Evolutionary conservation across 805 yeast species (phyloP).

Genomic region (Candida incommunis): DNA sequence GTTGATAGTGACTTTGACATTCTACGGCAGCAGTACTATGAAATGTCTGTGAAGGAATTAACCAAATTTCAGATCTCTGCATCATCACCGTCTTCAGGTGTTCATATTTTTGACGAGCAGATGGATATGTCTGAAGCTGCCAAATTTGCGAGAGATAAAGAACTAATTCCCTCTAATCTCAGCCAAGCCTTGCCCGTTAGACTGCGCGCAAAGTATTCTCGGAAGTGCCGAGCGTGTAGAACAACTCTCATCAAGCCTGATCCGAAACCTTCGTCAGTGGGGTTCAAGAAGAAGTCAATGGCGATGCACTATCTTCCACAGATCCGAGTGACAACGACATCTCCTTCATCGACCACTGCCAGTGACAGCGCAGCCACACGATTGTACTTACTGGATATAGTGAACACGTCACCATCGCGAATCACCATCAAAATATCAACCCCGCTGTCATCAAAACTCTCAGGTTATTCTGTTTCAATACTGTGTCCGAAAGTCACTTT

Average conservation of each 20-base stretch:
- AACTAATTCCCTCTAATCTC: constrained; percentile 2
- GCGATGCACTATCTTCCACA: constrained; percentile 17
- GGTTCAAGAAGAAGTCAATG: constrained; percentile 10
- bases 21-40: constrained; percentile 1
- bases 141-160: neutral
- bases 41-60: neutral
- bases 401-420: constrained; percentile 2
- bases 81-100: neutral
- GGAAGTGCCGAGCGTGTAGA: constrained; percentile 20
- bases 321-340: constrained; percentile 3
- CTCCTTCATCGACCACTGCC: too few relatives aligned
- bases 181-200: constrained; percentile 6
- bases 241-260: constrained; percentile 21
- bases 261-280: constrained; percentile 11
- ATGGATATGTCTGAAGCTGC: constrained; percentile 1
- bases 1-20: constrained; percentile 1
- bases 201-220: constrained; percentile 16
- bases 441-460: constrained; percentile 4
- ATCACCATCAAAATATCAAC: constrained; percentile 14
- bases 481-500: constrained; percentile 10
- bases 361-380: neutral
- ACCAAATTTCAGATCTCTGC: neutral
- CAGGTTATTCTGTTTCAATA: constrained; percentile 8
- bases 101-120: neutral
- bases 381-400: constrained; percentile 1